Conservation (phyloP, 106 monocot species). For the Narthecium ossifragum region DNA sequence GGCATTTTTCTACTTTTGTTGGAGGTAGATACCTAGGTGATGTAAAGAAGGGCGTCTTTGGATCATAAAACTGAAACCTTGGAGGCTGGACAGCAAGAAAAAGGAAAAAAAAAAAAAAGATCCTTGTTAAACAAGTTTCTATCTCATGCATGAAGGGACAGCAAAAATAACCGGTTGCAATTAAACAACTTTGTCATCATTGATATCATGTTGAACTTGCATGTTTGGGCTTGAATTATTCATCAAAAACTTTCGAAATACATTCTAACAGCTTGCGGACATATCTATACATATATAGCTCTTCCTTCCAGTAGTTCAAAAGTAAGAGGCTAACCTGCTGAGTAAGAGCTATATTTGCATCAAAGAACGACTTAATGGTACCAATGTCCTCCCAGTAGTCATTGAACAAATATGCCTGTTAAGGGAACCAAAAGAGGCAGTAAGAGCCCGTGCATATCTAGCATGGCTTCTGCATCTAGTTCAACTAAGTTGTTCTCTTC, state of each 20-base stretch:
- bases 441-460: neutral
- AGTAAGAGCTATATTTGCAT: constrained; percentile 88
- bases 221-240: too few relatives aligned
- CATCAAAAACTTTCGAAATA: too few relatives aligned
- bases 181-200: too few relatives aligned
- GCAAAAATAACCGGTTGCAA: too few relatives aligned
- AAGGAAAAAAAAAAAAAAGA: neutral
- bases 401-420: constrained; percentile 77
- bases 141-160: too few relatives aligned
- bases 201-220: too few relatives aligned
- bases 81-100: constrained; percentile 40
- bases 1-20: constrained; percentile 74
- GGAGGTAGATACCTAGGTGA: constrained; percentile 84
- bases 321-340: constrained; percentile 78
- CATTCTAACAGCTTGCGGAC: too few relatives aligned
- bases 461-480: too few relatives aligned
- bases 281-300: too few relatives aligned
- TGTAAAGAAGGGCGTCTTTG: constrained; percentile 78
- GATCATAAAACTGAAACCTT: constrained; percentile 83
- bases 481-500: too few relatives aligned
- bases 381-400: constrained; percentile 98
- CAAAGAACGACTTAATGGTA: constrained; percentile 80
- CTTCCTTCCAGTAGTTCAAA: too few relatives aligned
- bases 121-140: too few relatives aligned
- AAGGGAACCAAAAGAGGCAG: neutral